Conservation (phyloP, 139 green algal species). For the Chlorella sp. region DNA sequence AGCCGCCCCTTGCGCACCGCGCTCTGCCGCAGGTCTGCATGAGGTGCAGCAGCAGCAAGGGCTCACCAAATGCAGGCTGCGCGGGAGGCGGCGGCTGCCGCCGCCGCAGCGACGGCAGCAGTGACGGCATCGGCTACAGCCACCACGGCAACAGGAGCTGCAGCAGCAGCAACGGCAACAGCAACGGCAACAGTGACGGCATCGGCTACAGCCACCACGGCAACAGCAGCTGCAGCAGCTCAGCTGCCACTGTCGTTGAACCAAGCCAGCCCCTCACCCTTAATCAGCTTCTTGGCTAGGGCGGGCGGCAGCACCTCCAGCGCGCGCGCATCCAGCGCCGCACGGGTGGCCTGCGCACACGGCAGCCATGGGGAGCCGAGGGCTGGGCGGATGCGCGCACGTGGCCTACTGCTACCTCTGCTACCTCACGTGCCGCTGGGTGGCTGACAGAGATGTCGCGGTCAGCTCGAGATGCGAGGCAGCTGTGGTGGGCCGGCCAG, state of each 20-base stretch:
- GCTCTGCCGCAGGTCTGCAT: constrained; percentile 29
- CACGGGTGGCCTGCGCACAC: background rate
- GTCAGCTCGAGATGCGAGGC: too few species aligned
- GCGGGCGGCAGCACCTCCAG: background rate
- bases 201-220: background rate
- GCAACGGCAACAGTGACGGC: too few species aligned
- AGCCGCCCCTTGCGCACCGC: constrained; percentile 18
- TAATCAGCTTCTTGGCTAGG: constrained; percentile 14
- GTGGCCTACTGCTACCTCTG: too few species aligned
- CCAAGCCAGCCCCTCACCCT: constrained; percentile 4
- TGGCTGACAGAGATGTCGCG: too few species aligned
- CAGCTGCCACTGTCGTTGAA: background rate
- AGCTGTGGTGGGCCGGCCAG: background rate
- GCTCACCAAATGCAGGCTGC: too few species aligned
- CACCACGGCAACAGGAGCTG: background rate
- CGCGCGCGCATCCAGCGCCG: background rate
- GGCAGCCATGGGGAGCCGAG: too few species aligned
- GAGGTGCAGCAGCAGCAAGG: too few species aligned
- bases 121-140: background rate
- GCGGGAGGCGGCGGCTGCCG: too few species aligned
- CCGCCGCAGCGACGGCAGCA: background rate
- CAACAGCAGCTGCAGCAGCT: background rate
- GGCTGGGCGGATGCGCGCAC: background rate
- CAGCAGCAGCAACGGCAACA: background rate
- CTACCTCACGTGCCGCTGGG: too few species aligned